Conservation (phyloP, 192 early-diverging fungal genomes). For the Spinellus fusiger region DNA sequence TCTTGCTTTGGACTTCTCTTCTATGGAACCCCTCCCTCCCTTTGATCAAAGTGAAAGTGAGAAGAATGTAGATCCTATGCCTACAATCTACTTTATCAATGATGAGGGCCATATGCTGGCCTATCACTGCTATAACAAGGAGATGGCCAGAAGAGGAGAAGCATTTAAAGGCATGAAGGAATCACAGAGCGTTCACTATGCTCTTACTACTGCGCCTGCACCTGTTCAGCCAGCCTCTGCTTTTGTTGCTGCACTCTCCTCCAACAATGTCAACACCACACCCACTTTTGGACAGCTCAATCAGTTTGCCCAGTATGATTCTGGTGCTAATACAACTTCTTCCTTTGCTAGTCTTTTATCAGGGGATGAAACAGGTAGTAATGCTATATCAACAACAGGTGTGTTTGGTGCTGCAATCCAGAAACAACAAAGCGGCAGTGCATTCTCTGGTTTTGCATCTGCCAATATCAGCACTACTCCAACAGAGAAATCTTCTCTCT, state of each 20-base stretch:
- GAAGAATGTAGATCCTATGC: constrained; percentile 48
- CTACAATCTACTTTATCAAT: constrained; percentile 68
- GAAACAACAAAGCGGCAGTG: background rate
- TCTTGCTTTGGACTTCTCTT: constrained; percentile 68
- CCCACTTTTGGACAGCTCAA: background rate
- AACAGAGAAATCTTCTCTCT: background rate
- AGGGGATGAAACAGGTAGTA: background rate
- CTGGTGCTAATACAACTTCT: background rate
- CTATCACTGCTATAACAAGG: constrained; percentile 58
- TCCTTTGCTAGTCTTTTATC: constrained; percentile 5
- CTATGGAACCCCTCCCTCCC: constrained; percentile 45
- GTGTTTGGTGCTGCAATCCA: constrained; percentile 10
- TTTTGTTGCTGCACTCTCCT: background rate
- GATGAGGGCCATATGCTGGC: constrained; percentile 57
- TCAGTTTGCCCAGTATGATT: background rate
- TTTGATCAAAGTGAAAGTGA: constrained; percentile 46
- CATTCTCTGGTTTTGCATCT: constrained; percentile 1
- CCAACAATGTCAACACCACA: background rate
- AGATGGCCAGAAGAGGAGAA: constrained; percentile 36
- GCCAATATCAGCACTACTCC: background rate
- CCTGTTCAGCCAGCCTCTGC: background rate
- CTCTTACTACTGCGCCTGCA: background rate
- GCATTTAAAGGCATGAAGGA: constrained; percentile 38
- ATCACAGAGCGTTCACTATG: constrained; percentile 3
- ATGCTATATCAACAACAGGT: background rate